Evolutionary conservation across 257 asterid genomes (phyloP).

Genomic region (Phtheirospermum japonicum): DNA sequence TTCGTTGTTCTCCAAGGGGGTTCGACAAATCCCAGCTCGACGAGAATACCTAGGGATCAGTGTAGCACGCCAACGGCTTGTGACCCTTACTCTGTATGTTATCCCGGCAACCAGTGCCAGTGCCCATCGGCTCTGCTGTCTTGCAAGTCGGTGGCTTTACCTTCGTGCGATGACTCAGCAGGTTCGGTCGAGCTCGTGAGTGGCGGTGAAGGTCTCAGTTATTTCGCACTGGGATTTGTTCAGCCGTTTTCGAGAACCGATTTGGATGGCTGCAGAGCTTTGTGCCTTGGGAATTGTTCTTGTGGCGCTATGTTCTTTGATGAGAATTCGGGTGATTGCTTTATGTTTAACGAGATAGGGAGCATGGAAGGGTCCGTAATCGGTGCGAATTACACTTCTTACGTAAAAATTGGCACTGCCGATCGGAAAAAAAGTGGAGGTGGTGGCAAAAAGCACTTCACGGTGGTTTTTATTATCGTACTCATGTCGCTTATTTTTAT

Average conservation of each 20-base stretch:
- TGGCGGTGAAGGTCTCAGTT: slow-evolving; percentile 58
- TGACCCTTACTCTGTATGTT: slow-evolving; percentile 58
- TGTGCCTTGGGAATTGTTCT: slow-evolving; percentile 67
- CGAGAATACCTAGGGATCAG: slow-evolving; percentile 57
- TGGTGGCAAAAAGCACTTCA: slow-evolving; percentile 33
- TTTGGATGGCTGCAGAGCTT: slow-evolving; percentile 63
- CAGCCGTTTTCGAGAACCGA: slow-evolving; percentile 52
- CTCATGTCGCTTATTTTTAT: slow-evolving; percentile 48
- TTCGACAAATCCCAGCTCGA: slow-evolving; percentile 35
- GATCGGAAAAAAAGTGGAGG: slow-evolving; percentile 16
- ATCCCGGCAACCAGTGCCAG: slow-evolving; percentile 58
- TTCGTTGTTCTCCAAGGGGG: slow-evolving; percentile 53
- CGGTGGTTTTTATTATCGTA: slow-evolving; percentile 48
- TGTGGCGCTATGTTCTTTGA: slow-evolving; percentile 79
- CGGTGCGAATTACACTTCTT: slow-evolving; percentile 29
- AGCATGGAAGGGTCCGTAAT: slow-evolving; percentile 30
- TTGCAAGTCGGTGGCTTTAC: slow-evolving; percentile 42
- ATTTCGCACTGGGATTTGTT: slow-evolving; percentile 58
- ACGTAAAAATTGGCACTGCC: slow-evolving; percentile 31
- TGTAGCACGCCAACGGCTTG: slow-evolving; percentile 80
- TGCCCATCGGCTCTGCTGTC: slow-evolving; percentile 62
- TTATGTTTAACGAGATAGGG: slow-evolving; percentile 63
- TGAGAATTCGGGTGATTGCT: slow-evolving; percentile 59
- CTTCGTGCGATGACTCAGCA: slow-evolving; percentile 42
- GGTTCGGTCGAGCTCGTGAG: slow-evolving; percentile 47